Percentiles rank a stretch among this genome's conserved stretches.
Conservation (phyloP, 202 grass and related monocot species). For the Panicum hallii region DNA sequence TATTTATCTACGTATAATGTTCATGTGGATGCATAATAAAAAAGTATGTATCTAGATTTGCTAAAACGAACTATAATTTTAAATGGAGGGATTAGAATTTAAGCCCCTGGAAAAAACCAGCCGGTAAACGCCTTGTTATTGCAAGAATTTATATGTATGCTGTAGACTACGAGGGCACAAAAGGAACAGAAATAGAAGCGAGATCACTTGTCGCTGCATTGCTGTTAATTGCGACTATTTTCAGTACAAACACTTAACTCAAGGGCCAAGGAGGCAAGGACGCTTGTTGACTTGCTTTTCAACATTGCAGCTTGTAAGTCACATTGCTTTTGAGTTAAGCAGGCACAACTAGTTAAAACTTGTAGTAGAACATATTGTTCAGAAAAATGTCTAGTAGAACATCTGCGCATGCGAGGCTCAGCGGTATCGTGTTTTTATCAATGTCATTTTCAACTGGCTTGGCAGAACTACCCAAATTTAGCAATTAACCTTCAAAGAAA, state of each 20-base stretch:
- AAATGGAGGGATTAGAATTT: background rate
- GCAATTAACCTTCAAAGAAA: background rate
- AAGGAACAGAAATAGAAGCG: background rate
- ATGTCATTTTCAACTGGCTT: conserved; percentile 13
- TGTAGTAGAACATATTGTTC: background rate
- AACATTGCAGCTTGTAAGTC: background rate
- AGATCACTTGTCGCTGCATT: background rate
- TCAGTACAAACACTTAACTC: background rate
- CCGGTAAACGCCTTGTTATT: background rate
- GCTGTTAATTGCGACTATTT: background rate
- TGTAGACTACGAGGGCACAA: background rate
- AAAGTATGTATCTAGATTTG: no score
- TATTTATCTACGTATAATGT: no score
- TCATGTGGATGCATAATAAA: no score
- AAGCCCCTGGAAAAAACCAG: background rate
- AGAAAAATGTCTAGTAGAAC: background rate
- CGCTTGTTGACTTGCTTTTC: background rate
- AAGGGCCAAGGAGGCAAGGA: background rate
- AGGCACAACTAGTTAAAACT: background rate
- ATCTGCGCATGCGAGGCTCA: background rate
- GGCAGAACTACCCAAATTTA: conserved; percentile 13
- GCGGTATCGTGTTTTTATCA: background rate
- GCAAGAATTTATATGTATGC: background rate
- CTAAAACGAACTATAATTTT: no score
- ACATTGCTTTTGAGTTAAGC: background rate